Conservation (phyloP, 1,284 basidiomycete species). For the Ceratobasidium sp. region DNA sequence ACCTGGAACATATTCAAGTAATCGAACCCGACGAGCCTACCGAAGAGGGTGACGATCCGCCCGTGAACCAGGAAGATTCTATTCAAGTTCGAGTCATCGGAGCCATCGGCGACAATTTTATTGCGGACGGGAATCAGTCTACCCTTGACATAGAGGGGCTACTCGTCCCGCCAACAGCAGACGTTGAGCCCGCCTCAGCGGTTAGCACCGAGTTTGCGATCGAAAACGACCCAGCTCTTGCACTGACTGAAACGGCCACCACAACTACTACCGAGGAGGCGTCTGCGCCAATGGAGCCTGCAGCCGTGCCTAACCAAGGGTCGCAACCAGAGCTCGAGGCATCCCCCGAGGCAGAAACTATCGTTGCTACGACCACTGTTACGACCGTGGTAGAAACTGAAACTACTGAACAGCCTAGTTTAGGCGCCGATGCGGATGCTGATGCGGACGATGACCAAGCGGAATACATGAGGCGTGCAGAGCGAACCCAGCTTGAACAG, state of each 20-base stretch:
- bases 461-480: slow-evolving; percentile 13
- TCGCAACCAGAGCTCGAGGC: neutral
- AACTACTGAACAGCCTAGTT: neutral
- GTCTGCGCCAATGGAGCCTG: neutral
- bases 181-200: neutral
- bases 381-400: slow-evolving; percentile 6
- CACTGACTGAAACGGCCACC: neutral
- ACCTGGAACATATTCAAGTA: slow-evolving; percentile 29
- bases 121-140: neutral
- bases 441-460: slow-evolving; percentile 17
- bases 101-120: neutral
- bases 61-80: neutral
- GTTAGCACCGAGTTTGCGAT: neutral
- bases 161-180: neutral
- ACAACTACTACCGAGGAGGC: slow-evolving; percentile 15
- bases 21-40: neutral
- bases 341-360: neutral
- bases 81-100: neutral
- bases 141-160: neutral
- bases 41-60: neutral
- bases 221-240: neutral
- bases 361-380: neutral
- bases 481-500: slow-evolving; percentile 24
- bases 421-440: slow-evolving; percentile 15
- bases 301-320: neutral